Evolutionary conservation across 208 protist species (phyloP).

Genomic region (Porcisia hertigi): DNA sequence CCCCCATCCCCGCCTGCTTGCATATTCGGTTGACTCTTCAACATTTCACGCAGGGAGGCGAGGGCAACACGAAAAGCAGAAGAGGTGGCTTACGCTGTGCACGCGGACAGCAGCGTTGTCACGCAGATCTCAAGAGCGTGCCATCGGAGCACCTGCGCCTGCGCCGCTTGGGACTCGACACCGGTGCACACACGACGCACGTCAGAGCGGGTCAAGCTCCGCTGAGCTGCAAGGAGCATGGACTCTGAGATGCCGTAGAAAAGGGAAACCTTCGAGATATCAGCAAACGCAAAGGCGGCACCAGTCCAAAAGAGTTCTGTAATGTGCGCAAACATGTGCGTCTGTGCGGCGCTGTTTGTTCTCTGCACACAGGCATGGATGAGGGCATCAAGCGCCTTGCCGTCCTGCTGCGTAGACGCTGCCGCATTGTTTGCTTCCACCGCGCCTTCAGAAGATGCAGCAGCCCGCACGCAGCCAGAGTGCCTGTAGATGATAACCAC

Average conservation of each 20-base stretch:
- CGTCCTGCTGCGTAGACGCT: background rate
- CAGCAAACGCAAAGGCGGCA: conserved; percentile 12
- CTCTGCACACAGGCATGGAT: conserved; percentile 1
- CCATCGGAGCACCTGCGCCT: conserved; percentile 23
- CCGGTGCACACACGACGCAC: conserved; percentile 2
- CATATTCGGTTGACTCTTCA: background rate
- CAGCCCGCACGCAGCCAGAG: background rate
- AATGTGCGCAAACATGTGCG: conserved; percentile 8
- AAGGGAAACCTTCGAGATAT: conserved; percentile 15
- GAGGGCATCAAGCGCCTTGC: conserved; percentile 2
- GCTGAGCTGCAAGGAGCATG: conserved; percentile 26
- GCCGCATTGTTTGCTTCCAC: background rate
- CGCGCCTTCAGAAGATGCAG: background rate
- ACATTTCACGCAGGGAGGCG: background rate
- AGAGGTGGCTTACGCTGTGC: conserved; percentile 34
- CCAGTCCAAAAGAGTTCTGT: conserved; percentile 22
- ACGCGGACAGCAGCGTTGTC: conserved; percentile 50
- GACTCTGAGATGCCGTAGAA: conserved; percentile 37
- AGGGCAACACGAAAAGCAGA: background rate
- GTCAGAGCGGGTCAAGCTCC: conserved; percentile 19
- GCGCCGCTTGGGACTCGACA: conserved; percentile 3
- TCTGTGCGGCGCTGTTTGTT: conserved; percentile 13
- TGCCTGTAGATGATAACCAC: conserved; percentile 47
- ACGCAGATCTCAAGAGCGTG: conserved; percentile 57
- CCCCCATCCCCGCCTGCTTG: background rate